Conservation (phyloP, 306 rosid genomes). For the Gastrolobium villosum region DNA sequence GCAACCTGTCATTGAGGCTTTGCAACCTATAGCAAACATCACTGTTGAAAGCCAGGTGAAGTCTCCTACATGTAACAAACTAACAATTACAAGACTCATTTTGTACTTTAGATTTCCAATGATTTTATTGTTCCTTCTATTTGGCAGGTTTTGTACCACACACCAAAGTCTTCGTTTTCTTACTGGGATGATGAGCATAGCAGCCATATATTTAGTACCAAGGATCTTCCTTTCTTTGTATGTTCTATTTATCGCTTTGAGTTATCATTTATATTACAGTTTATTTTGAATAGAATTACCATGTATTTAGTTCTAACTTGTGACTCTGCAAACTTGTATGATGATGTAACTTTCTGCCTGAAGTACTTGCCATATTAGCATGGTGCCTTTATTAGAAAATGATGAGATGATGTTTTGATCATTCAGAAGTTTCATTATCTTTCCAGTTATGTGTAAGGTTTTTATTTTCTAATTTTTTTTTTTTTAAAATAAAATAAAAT, state of each 20-base stretch:
- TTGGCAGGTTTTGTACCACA: constrained; percentile 86
- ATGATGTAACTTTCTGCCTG: constrained; percentile 18
- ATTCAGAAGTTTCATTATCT: constrained; percentile 23
- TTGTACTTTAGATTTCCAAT: constrained; percentile 20
- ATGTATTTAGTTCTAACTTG: constrained; percentile 8
- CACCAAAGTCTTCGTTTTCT: constrained; percentile 86
- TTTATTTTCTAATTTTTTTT: background rate
- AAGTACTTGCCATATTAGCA: constrained; percentile 14
- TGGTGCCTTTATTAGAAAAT: constrained; percentile 33
- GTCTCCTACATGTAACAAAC: constrained; percentile 18
- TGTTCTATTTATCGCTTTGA: constrained; percentile 47
- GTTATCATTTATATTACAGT: constrained; percentile 44
- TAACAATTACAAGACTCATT: constrained; percentile 11
- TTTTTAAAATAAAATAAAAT: background rate
- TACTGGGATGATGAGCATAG: constrained; percentile 76
- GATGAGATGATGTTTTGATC: constrained; percentile 21
- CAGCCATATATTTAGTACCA: constrained; percentile 73
- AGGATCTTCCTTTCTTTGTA: constrained; percentile 98
- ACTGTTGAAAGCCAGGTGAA: constrained; percentile 92
- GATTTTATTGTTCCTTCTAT: constrained; percentile 31
- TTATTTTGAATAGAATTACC: constrained; percentile 30
- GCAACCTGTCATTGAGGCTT: constrained; percentile 78
- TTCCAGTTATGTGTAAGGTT: background rate
- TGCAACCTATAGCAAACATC: constrained; percentile 78
- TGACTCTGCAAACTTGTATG: constrained; percentile 3